These are phyloP conservation scores for Helianthus annuus DNA, from an alignment of 129 eudicot genomes.

Conservation along the genomic window DNA sequence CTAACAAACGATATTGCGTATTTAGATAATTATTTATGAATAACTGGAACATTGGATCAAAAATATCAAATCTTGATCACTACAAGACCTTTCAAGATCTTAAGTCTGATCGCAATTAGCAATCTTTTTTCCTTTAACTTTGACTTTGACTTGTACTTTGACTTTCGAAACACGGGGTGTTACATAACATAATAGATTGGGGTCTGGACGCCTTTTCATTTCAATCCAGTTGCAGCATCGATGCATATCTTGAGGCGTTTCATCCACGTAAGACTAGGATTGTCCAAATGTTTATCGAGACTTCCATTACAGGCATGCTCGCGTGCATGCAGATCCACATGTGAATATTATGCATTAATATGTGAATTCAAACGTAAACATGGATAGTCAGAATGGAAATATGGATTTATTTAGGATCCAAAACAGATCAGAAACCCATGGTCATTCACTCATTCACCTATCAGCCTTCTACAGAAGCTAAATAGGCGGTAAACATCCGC, in stretches of 20 bases:
- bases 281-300: no score
- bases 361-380: neutral
- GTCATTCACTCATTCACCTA: neutral
- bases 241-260: no score
- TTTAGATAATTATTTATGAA: slow-evolving; percentile 24
- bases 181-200: no score
- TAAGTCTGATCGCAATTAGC: no score
- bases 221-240: no score
- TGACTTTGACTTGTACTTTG: no score
- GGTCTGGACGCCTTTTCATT: no score
- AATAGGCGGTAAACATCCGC: neutral
- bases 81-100: slow-evolving; percentile 21
- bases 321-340: neutral
- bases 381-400: neutral
- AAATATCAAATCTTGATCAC: slow-evolving; percentile 12
- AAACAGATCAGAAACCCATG: neutral
- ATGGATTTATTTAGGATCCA: neutral
- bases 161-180: no score
- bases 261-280: no score
- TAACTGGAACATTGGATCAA: neutral
- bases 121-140: no score
- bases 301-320: no score
- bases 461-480: neutral
- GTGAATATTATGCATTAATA: neutral
- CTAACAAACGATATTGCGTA: slow-evolving; percentile 35